Evolutionary conservation across 768 basidiomycete genomes (phyloP), one percentile per base, ranked within the genome.

Genomic region (Antrodiella citrinella): DNA sequence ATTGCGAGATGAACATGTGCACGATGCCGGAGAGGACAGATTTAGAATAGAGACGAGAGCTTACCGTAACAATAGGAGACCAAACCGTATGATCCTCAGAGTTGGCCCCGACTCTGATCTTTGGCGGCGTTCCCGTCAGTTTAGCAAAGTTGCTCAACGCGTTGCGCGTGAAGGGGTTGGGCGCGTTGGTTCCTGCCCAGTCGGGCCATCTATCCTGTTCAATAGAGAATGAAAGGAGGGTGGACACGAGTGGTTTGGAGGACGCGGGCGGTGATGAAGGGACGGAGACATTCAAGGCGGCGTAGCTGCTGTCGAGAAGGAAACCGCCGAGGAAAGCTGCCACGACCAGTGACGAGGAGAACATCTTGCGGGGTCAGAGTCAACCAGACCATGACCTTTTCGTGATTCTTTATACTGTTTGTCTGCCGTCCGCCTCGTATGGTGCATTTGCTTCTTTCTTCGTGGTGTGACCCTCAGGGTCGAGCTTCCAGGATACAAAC

Each of bases 161-260:
- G 51, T 80, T 83, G 67, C 70, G 72, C 53, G 81, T 76, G 64
- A 84, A 86, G 15, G 72, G 51, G 57, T 86, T 85, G 26, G 67
- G 69, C 2, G 71, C 64, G 4, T 57, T 51, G 9, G 69, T 70
- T 1, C 85, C 84, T 10, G 66, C 66, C 84, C 84, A 87, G 53
- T 84, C 83, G 9, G 71, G 67, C 82, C 82, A 86, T 25, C 79
- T 69, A 55, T 86, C 84, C 62, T 82, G 77, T 57, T 85, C 85
- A 48, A 86, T 75, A 24, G 83, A 86, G 55, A 85, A 75, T 0
- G 80, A 82, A 22, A 85, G 55, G 11, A 83, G 64, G 10, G 75
- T 75, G 4, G 71, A 69, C 5, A 68, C 63, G 1, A 83, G 63
- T 1, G 51, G 50, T 7, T 66, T 59, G 3, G 77, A 69, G 39